A percentile compares a stretch with the other conserved stretches of the same genome.
These are phyloP conservation scores for Acer negundo DNA, from an alignment of 345 rosid genomes.

Conservation along the genomic window DNA sequence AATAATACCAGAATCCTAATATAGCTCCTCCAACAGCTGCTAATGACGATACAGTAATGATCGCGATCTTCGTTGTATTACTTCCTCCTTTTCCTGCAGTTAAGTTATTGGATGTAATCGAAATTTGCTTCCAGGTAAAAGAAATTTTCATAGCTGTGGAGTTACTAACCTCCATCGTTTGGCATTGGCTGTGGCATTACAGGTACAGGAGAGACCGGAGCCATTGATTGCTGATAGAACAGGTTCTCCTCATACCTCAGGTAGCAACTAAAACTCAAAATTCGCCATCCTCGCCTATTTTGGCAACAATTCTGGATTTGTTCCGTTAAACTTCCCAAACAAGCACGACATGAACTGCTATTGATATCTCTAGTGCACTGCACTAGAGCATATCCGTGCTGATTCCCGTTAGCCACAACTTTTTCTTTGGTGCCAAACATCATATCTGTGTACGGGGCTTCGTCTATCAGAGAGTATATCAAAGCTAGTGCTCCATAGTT, in stretches of 20 bases:
- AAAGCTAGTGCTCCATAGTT: background rate
- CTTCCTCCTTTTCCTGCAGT: slow-evolving; percentile 26
- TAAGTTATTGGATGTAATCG: too few relatives aligned
- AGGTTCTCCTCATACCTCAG: background rate
- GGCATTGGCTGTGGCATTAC: slow-evolving; percentile 9
- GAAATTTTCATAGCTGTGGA: too few relatives aligned
- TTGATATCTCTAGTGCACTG: slow-evolving; percentile 35
- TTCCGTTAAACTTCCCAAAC: background rate
- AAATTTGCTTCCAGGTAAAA: too few relatives aligned
- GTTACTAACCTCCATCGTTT: slow-evolving; percentile 23
- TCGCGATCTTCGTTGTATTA: slow-evolving; percentile 22
- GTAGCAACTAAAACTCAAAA: slow-evolving; percentile 9
- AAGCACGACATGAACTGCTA: background rate
- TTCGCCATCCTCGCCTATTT: slow-evolving; percentile 4
- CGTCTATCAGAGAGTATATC: background rate
- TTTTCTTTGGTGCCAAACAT: slow-evolving; percentile 1
- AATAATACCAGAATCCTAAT: slow-evolving; percentile 32
- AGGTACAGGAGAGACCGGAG: slow-evolving; percentile 9
- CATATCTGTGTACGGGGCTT: background rate
- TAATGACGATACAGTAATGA: slow-evolving; percentile 19
- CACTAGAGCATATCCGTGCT: slow-evolving; percentile 21
- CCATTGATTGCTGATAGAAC: background rate
- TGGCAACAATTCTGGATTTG: background rate
- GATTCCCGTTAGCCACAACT: background rate
- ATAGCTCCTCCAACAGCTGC: slow-evolving; percentile 22